Evolutionary conservation across 2,329 filamentous ascomycete genomes (phyloP).

Genomic region (Ceratocystiopsis brevicomis): DNA sequence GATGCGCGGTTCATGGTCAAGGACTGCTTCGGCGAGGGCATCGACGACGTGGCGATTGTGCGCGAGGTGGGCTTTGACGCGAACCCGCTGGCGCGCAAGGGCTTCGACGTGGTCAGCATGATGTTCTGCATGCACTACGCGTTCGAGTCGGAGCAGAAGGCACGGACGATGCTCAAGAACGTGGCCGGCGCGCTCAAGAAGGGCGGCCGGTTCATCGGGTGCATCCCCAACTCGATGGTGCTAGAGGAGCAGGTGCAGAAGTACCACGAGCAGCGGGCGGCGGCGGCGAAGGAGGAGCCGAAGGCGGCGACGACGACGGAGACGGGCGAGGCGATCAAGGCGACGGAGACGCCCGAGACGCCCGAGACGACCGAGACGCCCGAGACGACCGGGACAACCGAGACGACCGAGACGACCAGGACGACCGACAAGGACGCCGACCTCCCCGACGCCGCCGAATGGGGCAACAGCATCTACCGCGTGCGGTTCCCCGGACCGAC

Average conservation of each 20-base stretch:
- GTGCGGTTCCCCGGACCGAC: conserved; percentile 74
- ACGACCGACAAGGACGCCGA: conserved; percentile 22
- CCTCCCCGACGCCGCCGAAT: conserved; percentile 49
- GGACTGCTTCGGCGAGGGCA: conserved; percentile 75
- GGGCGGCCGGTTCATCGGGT: conserved; percentile 82
- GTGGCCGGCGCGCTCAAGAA: conserved; percentile 82
- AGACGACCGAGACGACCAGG: conserved; percentile 35
- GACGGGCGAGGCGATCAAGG: conserved; percentile 19
- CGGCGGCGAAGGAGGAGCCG: conserved; percentile 16
- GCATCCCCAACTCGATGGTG: conserved; percentile 92
- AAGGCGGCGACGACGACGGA: conserved; percentile 24
- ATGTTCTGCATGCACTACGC: conserved; percentile 99
- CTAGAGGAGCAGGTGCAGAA: conserved; percentile 60
- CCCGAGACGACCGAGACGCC: conserved; percentile 23
- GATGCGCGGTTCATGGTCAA: conserved; percentile 78
- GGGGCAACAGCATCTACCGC: conserved; percentile 85
- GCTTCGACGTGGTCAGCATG: conserved; percentile 93
- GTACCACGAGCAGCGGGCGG: conserved; percentile 39
- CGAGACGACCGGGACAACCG: conserved; percentile 16
- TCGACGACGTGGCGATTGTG: conserved; percentile 67
- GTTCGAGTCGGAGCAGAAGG: conserved; percentile 81
- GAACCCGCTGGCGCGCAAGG: conserved; percentile 51
- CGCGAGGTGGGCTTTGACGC: conserved; percentile 75
- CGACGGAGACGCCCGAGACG: conserved; percentile 15
- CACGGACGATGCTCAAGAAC: conserved; percentile 80